Base-by-base conservation (phyloP, 1,284 basidiomycete genomes). In the Schizophyllum commune region DNA sequence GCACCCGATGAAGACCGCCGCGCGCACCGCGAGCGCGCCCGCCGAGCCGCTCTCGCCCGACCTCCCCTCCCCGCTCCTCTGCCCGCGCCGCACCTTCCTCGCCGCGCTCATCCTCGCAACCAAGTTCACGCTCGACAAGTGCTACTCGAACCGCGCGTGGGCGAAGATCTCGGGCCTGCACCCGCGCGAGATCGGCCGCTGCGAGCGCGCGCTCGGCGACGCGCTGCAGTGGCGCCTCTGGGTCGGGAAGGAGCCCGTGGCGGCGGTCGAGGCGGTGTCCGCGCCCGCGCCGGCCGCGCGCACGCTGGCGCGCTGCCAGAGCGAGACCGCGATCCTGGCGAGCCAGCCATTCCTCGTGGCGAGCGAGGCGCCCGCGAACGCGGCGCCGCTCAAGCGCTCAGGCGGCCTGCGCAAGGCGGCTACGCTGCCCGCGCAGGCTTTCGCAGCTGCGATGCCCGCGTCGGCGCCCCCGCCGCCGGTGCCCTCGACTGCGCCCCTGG, bases 61-160 rank as follows among this genome's bases (percentile, higher is more conserved):
- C 27, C 53, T 55, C n/a, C 88, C 88, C 0, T 91, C 88, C 0
- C 92, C 92, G 0, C 80, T 95, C 21, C 80, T 93, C 51, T 96
- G 94, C 70, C 92, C 94, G 1, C 83, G 94, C 19, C 83, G 94
- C 52, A 86, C 93, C 1, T 96, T 97, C 74, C 79, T 97, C 7
- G 93, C 93, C 0, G 86, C 92, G 0, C 77, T 97, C 47, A 93
- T 97, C 64, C 79, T 94, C 55, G 94, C 94, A 0, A 89, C 90
- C 32, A 97, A 98, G 71, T 96, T 96, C 72, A 84, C 91, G 62
- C 93, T 96, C 75, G 95, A 98, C 70, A 88, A 91, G 61, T 94
- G 91, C 60, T 97, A 95, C 69, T 94, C 91, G 15, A 96, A 97
- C 72, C 83, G 87, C 20, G 94, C 94, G 19, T 97, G 94, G 94